Evolutionary conservation across 495 filamentous ascomycete genomes (phyloP).

Genomic region (Aspergillus bridgeri): DNA sequence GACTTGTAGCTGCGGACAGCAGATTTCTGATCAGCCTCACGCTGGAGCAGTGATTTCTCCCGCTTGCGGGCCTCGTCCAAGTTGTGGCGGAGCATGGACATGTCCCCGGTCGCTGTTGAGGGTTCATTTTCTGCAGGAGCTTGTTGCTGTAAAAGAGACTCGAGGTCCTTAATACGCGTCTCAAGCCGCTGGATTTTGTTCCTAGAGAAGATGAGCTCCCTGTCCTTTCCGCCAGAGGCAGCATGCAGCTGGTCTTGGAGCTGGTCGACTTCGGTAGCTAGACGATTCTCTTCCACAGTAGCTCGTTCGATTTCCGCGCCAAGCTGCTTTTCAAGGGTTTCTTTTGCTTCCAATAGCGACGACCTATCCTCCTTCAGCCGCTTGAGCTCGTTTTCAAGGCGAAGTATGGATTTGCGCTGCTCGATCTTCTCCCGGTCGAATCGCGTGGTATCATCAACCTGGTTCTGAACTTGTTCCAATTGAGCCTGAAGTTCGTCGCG

Average conservation of each 20-base stretch:
- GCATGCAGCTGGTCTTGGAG: conserved; percentile 47
- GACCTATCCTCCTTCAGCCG: conserved; percentile 57
- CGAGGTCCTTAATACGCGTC: conserved; percentile 54
- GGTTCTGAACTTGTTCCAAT: conserved; percentile 46
- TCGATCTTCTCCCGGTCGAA: conserved; percentile 62
- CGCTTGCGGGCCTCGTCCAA: conserved; percentile 61
- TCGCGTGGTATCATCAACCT: conserved; percentile 51
- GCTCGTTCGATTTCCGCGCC: conserved; percentile 53
- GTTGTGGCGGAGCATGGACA: conserved; percentile 56
- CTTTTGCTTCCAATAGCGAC: conserved; percentile 45
- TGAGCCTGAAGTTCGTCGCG: conserved; percentile 61
- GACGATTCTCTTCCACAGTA: conserved; percentile 52
- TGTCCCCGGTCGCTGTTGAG: conserved; percentile 49
- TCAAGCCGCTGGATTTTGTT: conserved; percentile 59
- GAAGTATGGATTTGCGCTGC: conserved; percentile 55
- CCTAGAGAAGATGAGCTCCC: conserved; percentile 48
- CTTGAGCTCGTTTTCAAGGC: conserved; percentile 57
- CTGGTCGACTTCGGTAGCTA: conserved; percentile 56
- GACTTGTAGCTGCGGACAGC: conserved; percentile 51
- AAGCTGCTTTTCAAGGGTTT: conserved; percentile 54
- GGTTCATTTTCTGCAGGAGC: conserved; percentile 30
- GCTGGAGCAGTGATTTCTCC: conserved; percentile 58
- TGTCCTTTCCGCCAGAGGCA: conserved; percentile 43
- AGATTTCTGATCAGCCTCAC: conserved; percentile 57
- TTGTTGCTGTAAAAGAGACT: conserved; percentile 49